Evolutionary conservation across 192 early-diverging fungal species (phyloP).

Genomic region (Kickxella alabastrina): DNA sequence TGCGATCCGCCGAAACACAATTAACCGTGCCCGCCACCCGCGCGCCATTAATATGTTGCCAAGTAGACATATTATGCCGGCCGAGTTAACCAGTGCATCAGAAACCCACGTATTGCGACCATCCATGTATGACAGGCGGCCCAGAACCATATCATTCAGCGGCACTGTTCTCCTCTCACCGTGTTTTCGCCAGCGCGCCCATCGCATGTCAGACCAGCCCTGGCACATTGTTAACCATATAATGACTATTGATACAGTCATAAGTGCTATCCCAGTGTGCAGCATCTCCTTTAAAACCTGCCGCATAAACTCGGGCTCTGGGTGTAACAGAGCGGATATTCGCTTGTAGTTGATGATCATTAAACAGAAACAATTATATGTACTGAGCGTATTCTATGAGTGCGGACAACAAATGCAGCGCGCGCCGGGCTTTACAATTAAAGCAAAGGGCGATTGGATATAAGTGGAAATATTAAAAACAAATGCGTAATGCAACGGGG

Average conservation of each 20-base stretch:
- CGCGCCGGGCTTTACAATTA: background rate
- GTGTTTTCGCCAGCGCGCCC: slow-evolving; percentile 2
- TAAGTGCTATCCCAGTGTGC: slow-evolving; percentile 8
- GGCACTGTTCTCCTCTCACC: background rate
- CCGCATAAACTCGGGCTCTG: no score
- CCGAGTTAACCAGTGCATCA: slow-evolving; percentile 23
- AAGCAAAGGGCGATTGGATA: background rate
- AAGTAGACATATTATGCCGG: slow-evolving; percentile 6
- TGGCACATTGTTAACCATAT: slow-evolving; percentile 38
- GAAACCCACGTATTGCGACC: slow-evolving; percentile 9
- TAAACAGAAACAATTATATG: background rate
- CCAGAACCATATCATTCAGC: slow-evolving; percentile 23
- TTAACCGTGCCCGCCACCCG: slow-evolving; percentile 37
- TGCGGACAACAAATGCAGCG: background rate
- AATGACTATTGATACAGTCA: slow-evolving; percentile 7
- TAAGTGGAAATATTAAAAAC: background rate
- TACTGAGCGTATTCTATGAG: background rate
- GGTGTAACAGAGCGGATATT: no score
- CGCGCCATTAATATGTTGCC: slow-evolving; percentile 23
- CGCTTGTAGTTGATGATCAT: background rate
- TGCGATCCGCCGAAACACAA: slow-evolving; percentile 49
- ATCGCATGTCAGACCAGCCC: slow-evolving; percentile 47
- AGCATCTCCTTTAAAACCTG: slow-evolving; percentile 12
- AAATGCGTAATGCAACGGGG: background rate
- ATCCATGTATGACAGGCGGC: slow-evolving; percentile 7